Evolutionary conservation across 2,329 filamentous ascomycete genomes (phyloP), one percentile per base, ranked within the genome.

Genomic region (Aspergillus novoparasiticus): DNA sequence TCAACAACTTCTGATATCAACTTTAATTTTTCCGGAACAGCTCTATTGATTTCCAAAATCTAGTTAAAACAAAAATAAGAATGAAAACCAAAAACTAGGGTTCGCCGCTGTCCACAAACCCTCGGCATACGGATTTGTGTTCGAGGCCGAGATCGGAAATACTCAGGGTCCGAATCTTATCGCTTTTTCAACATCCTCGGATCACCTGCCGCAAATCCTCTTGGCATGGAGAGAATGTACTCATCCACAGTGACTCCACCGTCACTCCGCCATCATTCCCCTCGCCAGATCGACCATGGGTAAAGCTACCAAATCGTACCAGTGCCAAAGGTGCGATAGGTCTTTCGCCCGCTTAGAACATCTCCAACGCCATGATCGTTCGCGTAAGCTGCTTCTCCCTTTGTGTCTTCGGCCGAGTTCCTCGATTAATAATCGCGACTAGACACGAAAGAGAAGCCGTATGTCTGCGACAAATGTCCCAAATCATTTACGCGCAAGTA

Each of bases 401-500:
- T 34, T 36, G 23, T 36, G 19, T 46, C 21, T 28, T 63, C 23
- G 39, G 28, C 28, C 28, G 43, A 32, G 48, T 57, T 43, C 28
- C n/a, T 43, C 21, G n/a, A 46, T 14, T 45, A 57, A 64, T 69
- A 57, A 66, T 45, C n/a, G 45, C 32, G 36, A 30, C 55, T 48
- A 76, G 75, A 76, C 61, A 76, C 75, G 23, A 76, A 76, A 39
- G 75, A 76, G 60, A 76, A 76, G 60, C 75, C 75, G 3, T 76
- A 69, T 50, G 55, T 60, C 60, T 76, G 74, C 45, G 51, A 62
- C 10, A 69, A 71, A 64, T 76, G 74, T 45, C 66, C 73, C 46
- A 76, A 76, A 59, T 73, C 75, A 9, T 76, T 76, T 51, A 76
- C 75, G 6, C 73, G 75, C 51, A 75, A 76, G 73, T 76, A 60